Evolutionary conservation across 441 rosid species (phyloP).

Genomic region (Corymbia citriodora): DNA sequence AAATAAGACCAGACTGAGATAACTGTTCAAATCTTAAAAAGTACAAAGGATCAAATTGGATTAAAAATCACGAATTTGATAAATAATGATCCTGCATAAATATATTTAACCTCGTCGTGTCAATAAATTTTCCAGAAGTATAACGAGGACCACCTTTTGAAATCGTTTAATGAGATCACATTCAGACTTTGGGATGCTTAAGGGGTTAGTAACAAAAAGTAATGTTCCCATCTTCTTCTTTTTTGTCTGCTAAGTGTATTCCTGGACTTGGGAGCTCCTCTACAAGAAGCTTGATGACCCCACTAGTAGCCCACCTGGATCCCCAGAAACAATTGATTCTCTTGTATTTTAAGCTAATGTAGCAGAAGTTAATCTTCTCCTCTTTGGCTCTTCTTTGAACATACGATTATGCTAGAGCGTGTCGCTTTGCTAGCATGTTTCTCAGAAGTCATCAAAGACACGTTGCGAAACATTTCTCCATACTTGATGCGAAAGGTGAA

Average conservation of each 20-base stretch:
- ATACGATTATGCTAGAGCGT: neutral
- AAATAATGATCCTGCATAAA: accelerated
- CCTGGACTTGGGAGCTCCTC: neutral
- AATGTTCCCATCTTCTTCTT: neutral
- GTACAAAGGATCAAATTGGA: neutral
- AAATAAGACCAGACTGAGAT: neutral
- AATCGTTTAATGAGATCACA: accelerated
- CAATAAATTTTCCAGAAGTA: neutral
- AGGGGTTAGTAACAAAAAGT: neutral
- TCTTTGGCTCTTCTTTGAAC: neutral
- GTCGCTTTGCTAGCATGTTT: neutral
- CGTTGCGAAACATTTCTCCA: neutral
- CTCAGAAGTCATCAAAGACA: neutral
- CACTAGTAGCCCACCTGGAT: too few relatives aligned
- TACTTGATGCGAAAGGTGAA: accelerated
- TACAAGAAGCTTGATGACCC: neutral
- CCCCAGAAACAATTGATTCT: neutral
- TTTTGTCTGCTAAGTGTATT: neutral
- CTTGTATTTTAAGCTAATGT: neutral
- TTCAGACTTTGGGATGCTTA: neutral
- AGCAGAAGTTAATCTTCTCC: neutral
- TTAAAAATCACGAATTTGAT: neutral
- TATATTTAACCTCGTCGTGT: neutral
- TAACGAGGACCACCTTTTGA: neutral
- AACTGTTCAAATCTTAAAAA: neutral